Conservation (phyloP, 768 basidiomycete genomes). For the Termitomyces sp. region DNA sequence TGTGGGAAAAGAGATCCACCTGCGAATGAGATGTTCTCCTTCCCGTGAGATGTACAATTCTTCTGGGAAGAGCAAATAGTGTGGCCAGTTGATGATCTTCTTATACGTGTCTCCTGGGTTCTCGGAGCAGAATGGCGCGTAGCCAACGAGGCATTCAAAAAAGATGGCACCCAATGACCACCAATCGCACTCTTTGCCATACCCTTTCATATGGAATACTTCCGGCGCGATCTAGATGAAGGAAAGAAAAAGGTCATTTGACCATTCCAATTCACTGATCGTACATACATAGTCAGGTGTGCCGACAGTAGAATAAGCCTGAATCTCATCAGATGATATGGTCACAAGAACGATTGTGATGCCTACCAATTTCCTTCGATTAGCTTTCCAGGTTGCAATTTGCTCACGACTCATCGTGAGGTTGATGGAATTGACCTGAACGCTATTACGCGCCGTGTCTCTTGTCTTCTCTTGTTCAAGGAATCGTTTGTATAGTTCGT, state of each 20-base stretch:
- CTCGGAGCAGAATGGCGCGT: conserved; percentile 96
- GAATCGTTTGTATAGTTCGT: conserved; percentile 88
- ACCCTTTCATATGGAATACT: conserved; percentile 95
- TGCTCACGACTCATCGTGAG: conserved; percentile 95
- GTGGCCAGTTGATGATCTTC: conserved; percentile 95
- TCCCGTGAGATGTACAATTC: conserved; percentile 92
- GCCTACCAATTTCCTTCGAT: conserved; percentile 86
- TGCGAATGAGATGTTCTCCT: conserved; percentile 83
- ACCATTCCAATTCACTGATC: conserved; percentile 13
- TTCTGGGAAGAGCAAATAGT: conserved; percentile 89
- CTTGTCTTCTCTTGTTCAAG: conserved; percentile 71
- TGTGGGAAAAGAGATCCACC: conserved; percentile 34
- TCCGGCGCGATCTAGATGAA: conserved; percentile 83
- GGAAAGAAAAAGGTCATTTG: not conserved
- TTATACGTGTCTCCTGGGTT: conserved; percentile 97
- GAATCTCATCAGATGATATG: conserved; percentile 2
- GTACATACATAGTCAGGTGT: conserved; percentile 54
- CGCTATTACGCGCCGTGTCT: conserved; percentile 79
- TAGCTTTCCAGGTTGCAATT: conserved; percentile 99
- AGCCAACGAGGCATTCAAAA: conserved; percentile 98
- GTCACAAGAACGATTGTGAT: not conserved
- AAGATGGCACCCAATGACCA: conserved; percentile 99
- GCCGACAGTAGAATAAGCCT: conserved; percentile 93
- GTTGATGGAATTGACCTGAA: conserved; percentile 97
- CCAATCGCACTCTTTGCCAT: conserved; percentile 99